A percentile compares a stretch with the other conserved stretches of the same genome.
Conservation (phyloP, 495 filamentous ascomycete species). For the Hyaloscypha variabilis region DNA sequence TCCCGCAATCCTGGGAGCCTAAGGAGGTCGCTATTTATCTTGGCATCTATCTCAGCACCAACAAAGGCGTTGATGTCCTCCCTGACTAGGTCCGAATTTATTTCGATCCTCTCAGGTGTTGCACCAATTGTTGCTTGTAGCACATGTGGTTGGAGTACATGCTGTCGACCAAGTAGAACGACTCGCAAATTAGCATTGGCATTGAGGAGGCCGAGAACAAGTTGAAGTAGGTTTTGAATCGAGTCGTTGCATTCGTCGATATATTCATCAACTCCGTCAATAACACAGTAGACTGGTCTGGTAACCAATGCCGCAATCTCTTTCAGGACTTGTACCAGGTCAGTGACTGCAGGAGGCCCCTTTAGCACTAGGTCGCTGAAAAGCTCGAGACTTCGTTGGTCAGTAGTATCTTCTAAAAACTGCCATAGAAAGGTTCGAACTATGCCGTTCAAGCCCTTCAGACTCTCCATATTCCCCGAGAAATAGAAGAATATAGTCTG, state of each 20-base stretch:
- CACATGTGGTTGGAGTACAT: slow-evolving; percentile 7
- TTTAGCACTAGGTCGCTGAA: background rate
- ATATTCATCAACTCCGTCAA: slow-evolving; percentile 12
- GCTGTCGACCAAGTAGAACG: slow-evolving; percentile 7
- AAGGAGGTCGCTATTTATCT: slow-evolving; percentile 5
- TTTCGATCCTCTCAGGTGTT: background rate
- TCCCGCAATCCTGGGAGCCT: background rate
- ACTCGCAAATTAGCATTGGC: slow-evolving; percentile 7
- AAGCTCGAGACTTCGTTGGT: background rate
- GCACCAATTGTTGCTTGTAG: background rate
- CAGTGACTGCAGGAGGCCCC: background rate
- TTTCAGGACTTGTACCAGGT: background rate
- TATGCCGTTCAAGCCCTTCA: background rate
- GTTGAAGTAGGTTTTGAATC: background rate
- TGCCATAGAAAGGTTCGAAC: slow-evolving; percentile 9
- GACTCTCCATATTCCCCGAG: background rate
- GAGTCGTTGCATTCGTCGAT: background rate
- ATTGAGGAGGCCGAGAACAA: background rate
- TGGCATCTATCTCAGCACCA: background rate
- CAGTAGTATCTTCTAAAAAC: background rate
- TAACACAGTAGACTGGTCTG: background rate
- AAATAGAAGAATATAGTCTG: slow-evolving; percentile 7
- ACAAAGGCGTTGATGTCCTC: slow-evolving; percentile 1
- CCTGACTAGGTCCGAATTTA: background rate
- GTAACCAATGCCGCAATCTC: slow-evolving; percentile 1